phyloP scores from a whole-genome alignment of 2,329 filamentous ascomycete genomes.

The Colletotrichum agaves region DNA sequence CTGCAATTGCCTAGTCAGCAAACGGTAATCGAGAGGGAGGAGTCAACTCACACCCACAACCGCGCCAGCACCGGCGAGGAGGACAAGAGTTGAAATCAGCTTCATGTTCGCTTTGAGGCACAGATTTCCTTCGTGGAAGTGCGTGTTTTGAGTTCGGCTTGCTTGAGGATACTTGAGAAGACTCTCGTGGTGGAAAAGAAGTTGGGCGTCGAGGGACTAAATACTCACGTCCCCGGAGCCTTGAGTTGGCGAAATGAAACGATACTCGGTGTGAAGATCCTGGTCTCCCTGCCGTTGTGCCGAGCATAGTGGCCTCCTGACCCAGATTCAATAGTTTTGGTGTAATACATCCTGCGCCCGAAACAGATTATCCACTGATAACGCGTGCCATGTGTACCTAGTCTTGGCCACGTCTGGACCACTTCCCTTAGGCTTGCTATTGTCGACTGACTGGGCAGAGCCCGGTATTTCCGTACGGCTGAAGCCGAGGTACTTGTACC shows the following conservation, averaged over 20 bases:
- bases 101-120: background rate
- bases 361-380: background rate
- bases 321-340: background rate
- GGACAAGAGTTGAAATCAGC: background rate
- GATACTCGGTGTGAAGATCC: no score
- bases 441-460: background rate
- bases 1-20: background rate
- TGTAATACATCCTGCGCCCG: background rate
- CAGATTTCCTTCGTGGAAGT: background rate
- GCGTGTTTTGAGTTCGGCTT: background rate
- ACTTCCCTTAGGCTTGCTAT: background rate
- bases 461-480: background rate
- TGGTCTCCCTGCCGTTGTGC: background rate
- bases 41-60: background rate
- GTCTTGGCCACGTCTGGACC: background rate
- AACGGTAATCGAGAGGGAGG: background rate
- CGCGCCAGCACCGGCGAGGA: slow-evolving; percentile 6
- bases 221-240: background rate
- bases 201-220: background rate
- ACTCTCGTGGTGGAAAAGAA: background rate
- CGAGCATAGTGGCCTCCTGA: background rate
- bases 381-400: background rate
- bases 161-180: background rate
- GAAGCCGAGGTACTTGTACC: no score
- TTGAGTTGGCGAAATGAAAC: background rate